Base-by-base conservation (phyloP, 2,329 filamentous ascomycete genomes). In the Dactylonectria macrodidyma region DNA sequence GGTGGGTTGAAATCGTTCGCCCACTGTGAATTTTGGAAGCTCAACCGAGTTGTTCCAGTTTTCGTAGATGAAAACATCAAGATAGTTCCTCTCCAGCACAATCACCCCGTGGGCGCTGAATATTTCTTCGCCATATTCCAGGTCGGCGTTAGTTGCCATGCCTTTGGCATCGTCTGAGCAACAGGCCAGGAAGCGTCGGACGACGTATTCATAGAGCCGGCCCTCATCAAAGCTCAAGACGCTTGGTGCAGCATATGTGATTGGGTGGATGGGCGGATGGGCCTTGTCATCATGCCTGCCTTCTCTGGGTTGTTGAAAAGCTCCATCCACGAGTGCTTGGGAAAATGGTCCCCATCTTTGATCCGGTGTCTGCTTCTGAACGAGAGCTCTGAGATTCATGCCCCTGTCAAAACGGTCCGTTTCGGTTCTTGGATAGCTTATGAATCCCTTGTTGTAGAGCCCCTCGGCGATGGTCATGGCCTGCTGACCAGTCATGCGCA, bases 341-440 rank as follows among this genome's bases (percentile, higher is more conserved):
- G 95, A 95, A 79, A 95, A 97, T 22, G 83, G 78, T 0, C 95
- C 95, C 96, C 95, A 99, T 69, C 86, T 83, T 48, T 84, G 83
- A 77, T 95, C 93, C 66, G 91, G 90, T 1, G 89, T 90, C 80
- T 99, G 96, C 77, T 97, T 98, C 75, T 93, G 90, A 19, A 98
- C 88, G 9, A 99, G 84, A 24, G 87, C 88, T 69, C 89, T 90
- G 22, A 99, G 86, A 78, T 98, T 92, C 84, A 98, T 98, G 5
- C 89, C 95, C 75, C 90, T 90, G 76, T 98, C 95, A 77, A 98
- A 99, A 36, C 95, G 93, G 80, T 99, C 96, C 0, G 96, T 99
- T 81, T 99, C 96, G 0, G 96, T 99, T 81, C 96, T 91, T 1
- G 96, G 96, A 81, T 99, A 99, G 80, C 95, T 98, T 81, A 99